Evolutionary conservation across 2,329 filamentous ascomycete species (phyloP), one percentile per base, ranked within the genome.

Genomic region (Alternaria longipes): DNA sequence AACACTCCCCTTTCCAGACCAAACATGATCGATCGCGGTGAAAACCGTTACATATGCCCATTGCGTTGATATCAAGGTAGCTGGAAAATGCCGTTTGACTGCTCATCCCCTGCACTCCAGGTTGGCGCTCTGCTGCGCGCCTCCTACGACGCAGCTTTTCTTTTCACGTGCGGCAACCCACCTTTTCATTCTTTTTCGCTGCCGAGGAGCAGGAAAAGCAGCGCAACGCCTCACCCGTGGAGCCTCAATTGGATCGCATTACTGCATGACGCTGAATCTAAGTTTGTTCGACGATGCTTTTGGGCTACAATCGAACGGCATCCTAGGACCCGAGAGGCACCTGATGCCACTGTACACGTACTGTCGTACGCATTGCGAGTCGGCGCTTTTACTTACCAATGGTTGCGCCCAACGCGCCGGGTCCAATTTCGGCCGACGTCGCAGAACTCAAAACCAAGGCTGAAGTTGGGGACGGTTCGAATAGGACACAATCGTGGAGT

Each of bases 371-470:
- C 22, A 22, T 24, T 18, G 12, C 11, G 5, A 14, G 1, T n/a
- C 46, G 46, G 46, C 46, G 46, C 46, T 50, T 36, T 50, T 50
- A 9, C 34, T 22, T 22, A 38, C 30, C 32, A 50, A 38, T 34
- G 20, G 22, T 14, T 5, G 12, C 12, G 32, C 32, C 32, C 32
- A 50, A 34, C 3, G 14, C 18, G 24, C 32, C 32, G 46, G 30
- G 22, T 16, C 14, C 16, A 50, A 24, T 50, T 50, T 50, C 20
- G 46, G 46, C 22, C 20, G 46, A 32, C 32, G 20, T 18, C 14
- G 22, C 46, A 50, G 8, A 5, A 20, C 30, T 14, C 30, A 32
- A 49, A 16, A 32, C 18, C 14, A 36, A 49, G 30, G 20, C 7
- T 11, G 46, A 22, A 36, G 14, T 18, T 36, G 12, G 30, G 5